These are phyloP conservation scores for Fusarium denticulatum DNA, from an alignment of 2,329 filamentous ascomycete species.

Conservation along the genomic window DNA sequence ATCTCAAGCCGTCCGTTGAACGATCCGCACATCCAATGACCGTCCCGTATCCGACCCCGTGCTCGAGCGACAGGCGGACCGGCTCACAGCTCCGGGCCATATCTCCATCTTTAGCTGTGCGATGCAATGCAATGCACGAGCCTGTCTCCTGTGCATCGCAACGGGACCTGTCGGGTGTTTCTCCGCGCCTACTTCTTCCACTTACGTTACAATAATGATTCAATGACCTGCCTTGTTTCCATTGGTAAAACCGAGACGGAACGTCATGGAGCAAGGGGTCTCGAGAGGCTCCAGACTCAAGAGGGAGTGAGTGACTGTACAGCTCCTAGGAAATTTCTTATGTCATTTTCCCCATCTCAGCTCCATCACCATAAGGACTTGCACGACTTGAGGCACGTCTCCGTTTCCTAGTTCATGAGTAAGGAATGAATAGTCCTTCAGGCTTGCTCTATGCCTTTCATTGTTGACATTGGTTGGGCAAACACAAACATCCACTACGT, in stretches of 20 bases:
- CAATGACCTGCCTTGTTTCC: slow-evolving; percentile 23
- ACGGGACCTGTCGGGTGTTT: slow-evolving; percentile 25
- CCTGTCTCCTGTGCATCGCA: slow-evolving; percentile 15
- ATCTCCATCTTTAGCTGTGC: slow-evolving; percentile 20
- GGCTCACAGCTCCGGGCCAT: slow-evolving; percentile 20
- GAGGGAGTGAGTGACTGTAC: neutral
- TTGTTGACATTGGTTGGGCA: neutral
- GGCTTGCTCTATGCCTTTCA: neutral
- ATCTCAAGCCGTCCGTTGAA: slow-evolving; percentile 38
- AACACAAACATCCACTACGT: neutral
- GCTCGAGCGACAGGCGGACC: slow-evolving; percentile 46
- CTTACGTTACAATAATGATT: neutral
- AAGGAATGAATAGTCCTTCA: neutral
- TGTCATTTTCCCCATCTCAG: slow-evolving; percentile 15
- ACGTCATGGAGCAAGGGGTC: slow-evolving; percentile 25
- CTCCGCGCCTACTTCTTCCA: slow-evolving; percentile 9
- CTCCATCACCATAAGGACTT: slow-evolving; percentile 3
- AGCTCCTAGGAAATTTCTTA: neutral
- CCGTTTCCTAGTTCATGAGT: slow-evolving; percentile 1
- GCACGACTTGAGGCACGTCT: neutral
- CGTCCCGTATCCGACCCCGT: slow-evolving; percentile 44
- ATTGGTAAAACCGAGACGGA: slow-evolving; percentile 22
- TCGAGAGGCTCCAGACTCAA: neutral
- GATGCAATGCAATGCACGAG: slow-evolving; percentile 10
- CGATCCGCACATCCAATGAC: slow-evolving; percentile 44